phyloP scores from a whole-genome alignment of 257 asterid genomes.

The Perilla frutescens region DNA sequence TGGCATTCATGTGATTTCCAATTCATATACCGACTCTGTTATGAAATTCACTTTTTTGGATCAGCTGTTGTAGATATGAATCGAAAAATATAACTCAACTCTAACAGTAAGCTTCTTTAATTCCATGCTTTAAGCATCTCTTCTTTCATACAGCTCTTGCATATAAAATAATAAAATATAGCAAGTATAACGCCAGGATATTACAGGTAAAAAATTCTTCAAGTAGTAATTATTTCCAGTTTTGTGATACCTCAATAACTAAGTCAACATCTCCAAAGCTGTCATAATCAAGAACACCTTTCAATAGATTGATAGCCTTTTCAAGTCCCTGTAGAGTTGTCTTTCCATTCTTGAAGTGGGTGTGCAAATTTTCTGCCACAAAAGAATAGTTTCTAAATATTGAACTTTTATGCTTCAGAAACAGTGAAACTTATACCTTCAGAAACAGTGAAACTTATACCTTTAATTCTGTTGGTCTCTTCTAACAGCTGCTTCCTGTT shows the following conservation, averaged over 20 bases:
- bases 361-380: slow-evolving; percentile 44
- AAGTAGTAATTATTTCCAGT: background rate
- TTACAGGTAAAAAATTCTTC: background rate
- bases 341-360: slow-evolving; percentile 46
- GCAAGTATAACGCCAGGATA: background rate
- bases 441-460: slow-evolving; percentile 30
- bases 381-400: slow-evolving; percentile 24
- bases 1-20: background rate
- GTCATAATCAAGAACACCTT: slow-evolving; percentile 51
- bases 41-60: background rate
- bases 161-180: background rate
- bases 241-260: slow-evolving; percentile 55
- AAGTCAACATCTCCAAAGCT: slow-evolving; percentile 53
- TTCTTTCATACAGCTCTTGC: slow-evolving; percentile 15
- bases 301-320: slow-evolving; percentile 42
- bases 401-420: background rate
- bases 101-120: background rate
- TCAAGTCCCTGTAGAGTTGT: slow-evolving; percentile 35
- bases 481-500: slow-evolving; percentile 39
- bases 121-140: slow-evolving; percentile 2
- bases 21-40: background rate
- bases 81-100: background rate
- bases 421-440: slow-evolving; percentile 14
- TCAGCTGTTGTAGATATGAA: background rate
- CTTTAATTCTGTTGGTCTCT: slow-evolving; percentile 35